Percentiles rank a stretch among this genome's conserved stretches.
phyloP scores from a whole-genome alignment of 2,329 filamentous ascomycete species.

The Xylariaceae sp. region DNA sequence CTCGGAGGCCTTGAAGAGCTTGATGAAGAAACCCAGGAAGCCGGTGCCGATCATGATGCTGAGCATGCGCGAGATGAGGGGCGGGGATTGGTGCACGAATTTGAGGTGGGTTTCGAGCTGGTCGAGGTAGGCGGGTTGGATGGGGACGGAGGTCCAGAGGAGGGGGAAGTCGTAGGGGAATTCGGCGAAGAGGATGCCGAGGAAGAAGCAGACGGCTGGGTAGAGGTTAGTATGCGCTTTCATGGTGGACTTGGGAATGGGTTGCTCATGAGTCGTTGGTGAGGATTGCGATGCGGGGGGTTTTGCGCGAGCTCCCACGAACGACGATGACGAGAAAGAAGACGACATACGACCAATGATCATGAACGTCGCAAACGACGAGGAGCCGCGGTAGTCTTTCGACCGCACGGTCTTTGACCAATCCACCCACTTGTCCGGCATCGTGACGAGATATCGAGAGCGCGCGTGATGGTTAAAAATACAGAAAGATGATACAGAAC shows the following conservation, averaged over 20 bases:
- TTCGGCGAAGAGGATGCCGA: conserved; percentile 92
- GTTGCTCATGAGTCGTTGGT: not conserved
- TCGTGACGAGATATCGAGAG: conserved; percentile 14
- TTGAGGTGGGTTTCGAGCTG: conserved; percentile 85
- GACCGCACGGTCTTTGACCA: conserved; percentile 54
- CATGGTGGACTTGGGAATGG: not conserved
- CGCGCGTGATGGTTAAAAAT: not conserved
- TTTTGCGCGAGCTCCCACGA: not conserved
- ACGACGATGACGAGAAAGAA: not conserved
- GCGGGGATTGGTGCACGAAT: conserved; percentile 86
- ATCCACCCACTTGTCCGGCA: conserved; percentile 41
- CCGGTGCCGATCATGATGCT: conserved; percentile 88
- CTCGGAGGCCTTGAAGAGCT: conserved; percentile 90
- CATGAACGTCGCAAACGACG: conserved; percentile 91
- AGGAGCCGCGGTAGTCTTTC: conserved; percentile 52
- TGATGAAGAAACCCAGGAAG: conserved; percentile 82
- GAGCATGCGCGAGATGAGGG: conserved; percentile 86
- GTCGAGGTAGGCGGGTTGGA: conserved; percentile 66
- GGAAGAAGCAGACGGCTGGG: conserved; percentile 87
- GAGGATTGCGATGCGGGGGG: not conserved
- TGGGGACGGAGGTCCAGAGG: conserved; percentile 66
- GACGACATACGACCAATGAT: conserved; percentile 80
- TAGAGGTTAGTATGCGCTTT: not conserved
- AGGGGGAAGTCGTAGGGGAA: conserved; percentile 95
- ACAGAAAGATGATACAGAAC: not conserved